Evolutionary conservation across 2,329 filamentous ascomycete species (phyloP).

Genomic region (Monascus ruber): DNA sequence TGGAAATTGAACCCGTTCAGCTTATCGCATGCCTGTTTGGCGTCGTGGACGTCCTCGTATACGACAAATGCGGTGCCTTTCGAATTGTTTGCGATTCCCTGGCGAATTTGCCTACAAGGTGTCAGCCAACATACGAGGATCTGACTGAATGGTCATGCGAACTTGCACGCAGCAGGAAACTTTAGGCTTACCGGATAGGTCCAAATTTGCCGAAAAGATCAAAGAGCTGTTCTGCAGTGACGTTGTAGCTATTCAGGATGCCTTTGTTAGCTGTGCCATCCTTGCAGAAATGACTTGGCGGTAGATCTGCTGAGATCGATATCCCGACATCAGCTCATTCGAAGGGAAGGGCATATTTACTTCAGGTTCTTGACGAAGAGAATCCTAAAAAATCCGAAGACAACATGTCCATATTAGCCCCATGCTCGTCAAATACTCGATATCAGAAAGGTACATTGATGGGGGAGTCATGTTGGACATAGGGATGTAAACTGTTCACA

Average conservation of each 20-base stretch:
- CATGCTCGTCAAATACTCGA: too few relatives aligned
- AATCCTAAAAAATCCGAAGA: constrained; percentile 52
- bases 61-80: constrained; percentile 99
- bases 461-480: constrained; percentile 5
- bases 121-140: constrained; percentile 1
- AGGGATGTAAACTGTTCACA: constrained; percentile 16
- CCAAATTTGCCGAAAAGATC: constrained; percentile 98
- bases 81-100: constrained; percentile 92
- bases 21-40: constrained; percentile 98
- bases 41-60: constrained; percentile 98
- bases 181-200: constrained; percentile 65
- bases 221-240: constrained; percentile 94
- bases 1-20: constrained; percentile 99
- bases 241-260: constrained; percentile 67
- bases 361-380: constrained; percentile 99
- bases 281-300: too few relatives aligned
- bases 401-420: too few relatives aligned
- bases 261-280: constrained; percentile 4
- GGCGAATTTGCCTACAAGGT: constrained; percentile 74
- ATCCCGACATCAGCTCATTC: too few relatives aligned
- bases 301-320: too few relatives aligned
- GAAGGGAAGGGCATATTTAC: constrained; percentile 39
- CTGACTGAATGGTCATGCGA: constrained; percentile 6
- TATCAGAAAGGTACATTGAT: background rate
- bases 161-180: constrained; percentile 1